A percentile compares a stretch with the other conserved stretches of the same genome.
These are phyloP conservation scores for Xerocomellus chrysenteron DNA, from an alignment of 768 basidiomycete species.

Conservation along the genomic window DNA sequence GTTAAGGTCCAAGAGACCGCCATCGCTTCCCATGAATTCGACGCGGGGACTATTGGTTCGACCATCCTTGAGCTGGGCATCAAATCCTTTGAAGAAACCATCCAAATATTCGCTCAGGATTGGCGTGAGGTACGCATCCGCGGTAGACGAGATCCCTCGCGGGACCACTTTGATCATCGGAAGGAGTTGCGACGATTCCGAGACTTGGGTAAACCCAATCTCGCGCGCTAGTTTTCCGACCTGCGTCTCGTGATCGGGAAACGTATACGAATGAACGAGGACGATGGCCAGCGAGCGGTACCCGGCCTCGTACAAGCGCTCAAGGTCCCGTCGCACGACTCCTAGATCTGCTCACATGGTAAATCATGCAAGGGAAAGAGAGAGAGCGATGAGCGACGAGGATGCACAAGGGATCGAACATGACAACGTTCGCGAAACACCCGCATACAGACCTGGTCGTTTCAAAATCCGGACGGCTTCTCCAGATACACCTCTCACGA, in stretches of 20 bases:
- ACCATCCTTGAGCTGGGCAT: constrained; percentile 66
- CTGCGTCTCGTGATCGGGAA: constrained; percentile 76
- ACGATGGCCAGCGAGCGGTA: constrained; percentile 89
- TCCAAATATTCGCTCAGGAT: constrained; percentile 82
- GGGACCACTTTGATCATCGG: constrained; percentile 97
- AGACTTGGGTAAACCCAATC: constrained; percentile 88
- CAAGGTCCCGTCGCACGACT: constrained; percentile 57
- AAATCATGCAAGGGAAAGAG: neutral
- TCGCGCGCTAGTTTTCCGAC: constrained; percentile 72
- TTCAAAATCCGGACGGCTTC: constrained; percentile 86
- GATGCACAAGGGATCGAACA: neutral
- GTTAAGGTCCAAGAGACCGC: constrained; percentile 72
- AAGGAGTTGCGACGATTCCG: constrained; percentile 81
- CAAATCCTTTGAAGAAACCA: constrained; percentile 90
- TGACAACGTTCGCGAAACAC: neutral
- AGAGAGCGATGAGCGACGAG: neutral
- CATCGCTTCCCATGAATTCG: constrained; percentile 96
- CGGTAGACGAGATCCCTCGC: constrained; percentile 87
- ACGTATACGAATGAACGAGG: constrained; percentile 90
- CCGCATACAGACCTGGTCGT: constrained; percentile 50
- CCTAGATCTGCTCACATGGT: constrained; percentile 43
- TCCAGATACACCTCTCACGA: constrained; percentile 81
- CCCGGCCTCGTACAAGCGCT: constrained; percentile 73
- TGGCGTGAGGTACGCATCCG: constrained; percentile 94
- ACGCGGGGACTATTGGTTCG: constrained; percentile 63